Evolutionary conservation across 208 protist genomes (phyloP), one percentile per base, ranked within the genome.

Genomic region (Trypanosoma boissoni): DNA sequence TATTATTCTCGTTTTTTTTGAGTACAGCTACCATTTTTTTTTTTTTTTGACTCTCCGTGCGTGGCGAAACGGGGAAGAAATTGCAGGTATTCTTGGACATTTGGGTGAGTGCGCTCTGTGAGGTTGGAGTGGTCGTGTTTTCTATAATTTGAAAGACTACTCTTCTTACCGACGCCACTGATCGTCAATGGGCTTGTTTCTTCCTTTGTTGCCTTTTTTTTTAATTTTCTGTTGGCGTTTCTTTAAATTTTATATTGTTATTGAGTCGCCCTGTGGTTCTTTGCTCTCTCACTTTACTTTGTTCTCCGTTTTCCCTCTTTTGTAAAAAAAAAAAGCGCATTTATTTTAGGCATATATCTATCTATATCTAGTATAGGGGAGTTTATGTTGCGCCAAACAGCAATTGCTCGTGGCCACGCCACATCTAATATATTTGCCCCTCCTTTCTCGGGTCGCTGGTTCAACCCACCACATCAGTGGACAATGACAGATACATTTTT

Each of bases 381-480:
- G 42, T 12, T 32, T 1, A 95, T 95, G 89, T 75, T 95, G 42
- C 89, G 86, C 72, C 70, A 64, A 54, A 86, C 78, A 27, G 42
- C 63, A 16, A 29, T 86, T 12, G 55, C 60, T 16, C 76, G 82
- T 54, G 89, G 86, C 48, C 86, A 92, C 56, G 86, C 86, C 62
- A 95, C 89, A 27, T 92, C 83, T 42, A 95, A 95, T 64, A 53
- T 95, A 28, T 93, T 92, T 56, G 89, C 89, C 2, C 89, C 85
- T 3, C 85, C 89, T 21, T 84, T 86, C 66, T 91, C 86, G 7
- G 89, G 89, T 18, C 80, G 86, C 26, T 95, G 89, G 89, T 95
- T 95, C 68, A 95, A 95, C 68, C 89, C 89, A 10, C 89, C 89
- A 23, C 84, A 95, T 64, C 86, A 93, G 72, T 95, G 89, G 86